phyloP scores from a whole-genome alignment of 1,284 basidiomycete species.

The Sanghuangporus sanghuang region DNA sequence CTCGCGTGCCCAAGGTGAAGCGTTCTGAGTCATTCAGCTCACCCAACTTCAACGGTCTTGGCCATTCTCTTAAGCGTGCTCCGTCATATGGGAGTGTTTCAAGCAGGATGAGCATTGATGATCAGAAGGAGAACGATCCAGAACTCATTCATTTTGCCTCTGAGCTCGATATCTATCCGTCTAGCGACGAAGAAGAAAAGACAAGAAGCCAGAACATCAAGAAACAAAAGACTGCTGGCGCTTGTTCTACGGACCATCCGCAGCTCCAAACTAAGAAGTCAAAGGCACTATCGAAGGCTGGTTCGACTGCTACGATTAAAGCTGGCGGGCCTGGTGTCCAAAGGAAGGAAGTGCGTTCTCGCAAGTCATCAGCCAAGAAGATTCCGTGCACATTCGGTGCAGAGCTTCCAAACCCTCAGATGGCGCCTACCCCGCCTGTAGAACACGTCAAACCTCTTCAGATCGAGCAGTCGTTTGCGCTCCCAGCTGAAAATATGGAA shows the following conservation, averaged over 20 bases:
- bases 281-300: constrained; percentile 6
- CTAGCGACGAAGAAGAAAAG: constrained; percentile 76
- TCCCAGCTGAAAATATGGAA: constrained; percentile 3
- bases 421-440: constrained; percentile 7
- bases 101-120: constrained; percentile 30
- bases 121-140: constrained; percentile 26
- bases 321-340: not conserved
- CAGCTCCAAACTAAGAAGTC: constrained; percentile 9
- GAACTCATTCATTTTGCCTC: not conserved
- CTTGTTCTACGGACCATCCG: constrained; percentile 28
- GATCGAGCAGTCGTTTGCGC: not conserved
- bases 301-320: constrained; percentile 14
- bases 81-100: constrained; percentile 35
- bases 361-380: constrained; percentile 13
- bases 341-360: constrained; percentile 4
- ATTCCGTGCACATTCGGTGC: constrained; percentile 17
- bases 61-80: constrained; percentile 35
- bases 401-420: constrained; percentile 19
- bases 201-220: constrained; percentile 52
- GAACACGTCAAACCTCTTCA: not conserved
- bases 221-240: constrained; percentile 47
- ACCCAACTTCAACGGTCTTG: constrained; percentile 16
- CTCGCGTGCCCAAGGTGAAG: constrained; percentile 15
- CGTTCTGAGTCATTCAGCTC: constrained; percentile 20
- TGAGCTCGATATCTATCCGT: constrained; percentile 31